Evolutionary conservation across 31 red algal genomes (phyloP).

Genomic region (Odonthalia washingtoniensis): DNA sequence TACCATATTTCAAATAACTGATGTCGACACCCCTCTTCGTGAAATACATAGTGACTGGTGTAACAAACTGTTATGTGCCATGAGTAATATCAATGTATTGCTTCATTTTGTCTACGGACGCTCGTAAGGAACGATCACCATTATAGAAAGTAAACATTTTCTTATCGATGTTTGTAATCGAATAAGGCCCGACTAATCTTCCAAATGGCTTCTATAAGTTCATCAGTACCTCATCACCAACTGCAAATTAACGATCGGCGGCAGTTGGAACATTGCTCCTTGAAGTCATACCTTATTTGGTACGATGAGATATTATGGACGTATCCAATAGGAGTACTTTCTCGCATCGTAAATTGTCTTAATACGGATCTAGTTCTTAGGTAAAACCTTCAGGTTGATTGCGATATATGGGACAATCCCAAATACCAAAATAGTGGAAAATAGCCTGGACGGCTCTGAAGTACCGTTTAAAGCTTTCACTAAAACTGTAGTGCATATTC

Average conservation of each 20-base stretch:
- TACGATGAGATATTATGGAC: background rate
- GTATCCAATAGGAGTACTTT: too few relatives aligned
- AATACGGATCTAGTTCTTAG: background rate
- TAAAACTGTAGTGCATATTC: background rate
- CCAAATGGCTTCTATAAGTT: background rate
- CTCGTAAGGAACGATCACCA: background rate
- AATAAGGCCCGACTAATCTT: background rate
- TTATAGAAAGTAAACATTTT: background rate
- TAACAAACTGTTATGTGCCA: background rate
- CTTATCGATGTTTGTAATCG: background rate
- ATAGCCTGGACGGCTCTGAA: background rate
- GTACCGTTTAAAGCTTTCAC: constrained; percentile 4
- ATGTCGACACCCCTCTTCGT: too few relatives aligned
- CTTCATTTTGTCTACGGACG: background rate
- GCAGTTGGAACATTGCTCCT: background rate
- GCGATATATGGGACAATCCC: background rate
- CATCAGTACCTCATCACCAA: constrained; percentile 9
- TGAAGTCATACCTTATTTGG: background rate
- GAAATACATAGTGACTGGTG: too few relatives aligned
- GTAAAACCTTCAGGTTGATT: background rate
- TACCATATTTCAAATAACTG: too few relatives aligned
- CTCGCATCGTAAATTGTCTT: background rate
- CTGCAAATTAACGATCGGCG: background rate
- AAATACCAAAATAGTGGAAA: background rate
- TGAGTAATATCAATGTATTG: background rate